These are phyloP conservation scores for Aquanectria penicillioides DNA, from an alignment of 2,329 filamentous ascomycete species.

Conservation along the genomic window DNA sequence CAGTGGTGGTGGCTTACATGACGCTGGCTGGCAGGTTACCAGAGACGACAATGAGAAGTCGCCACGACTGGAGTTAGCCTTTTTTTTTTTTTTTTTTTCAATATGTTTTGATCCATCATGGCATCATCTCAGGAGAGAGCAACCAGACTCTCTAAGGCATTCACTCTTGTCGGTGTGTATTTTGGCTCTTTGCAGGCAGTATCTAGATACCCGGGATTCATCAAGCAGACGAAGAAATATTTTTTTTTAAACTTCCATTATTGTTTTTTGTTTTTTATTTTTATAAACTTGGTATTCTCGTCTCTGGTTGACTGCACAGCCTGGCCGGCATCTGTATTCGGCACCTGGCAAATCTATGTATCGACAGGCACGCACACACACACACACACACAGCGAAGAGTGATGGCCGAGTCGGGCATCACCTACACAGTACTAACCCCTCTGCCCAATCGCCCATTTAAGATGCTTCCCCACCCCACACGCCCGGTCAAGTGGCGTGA, in stretches of 20 bases:
- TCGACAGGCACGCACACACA: no score
- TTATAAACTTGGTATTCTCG: background rate
- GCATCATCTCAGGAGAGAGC: background rate
- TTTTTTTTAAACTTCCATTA: no score
- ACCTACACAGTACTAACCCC: no score
- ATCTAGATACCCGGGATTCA: conserved; percentile 24
- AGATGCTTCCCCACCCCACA: conserved; percentile 3
- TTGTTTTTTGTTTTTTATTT: background rate
- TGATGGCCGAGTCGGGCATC: no score
- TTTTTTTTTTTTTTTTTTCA: no score
- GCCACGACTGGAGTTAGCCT: no score
- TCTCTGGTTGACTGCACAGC: background rate
- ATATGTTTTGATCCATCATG: no score
- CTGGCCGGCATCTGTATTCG: background rate
- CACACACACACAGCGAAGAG: no score
- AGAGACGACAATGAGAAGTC: no score
- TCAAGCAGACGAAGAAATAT: background rate
- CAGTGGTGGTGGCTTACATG: background rate
- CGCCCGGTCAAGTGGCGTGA: conserved; percentile 33
- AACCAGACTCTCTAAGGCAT: background rate
- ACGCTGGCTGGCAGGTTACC: no score
- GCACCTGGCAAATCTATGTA: background rate
- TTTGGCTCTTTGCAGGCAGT: background rate
- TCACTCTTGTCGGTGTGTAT: background rate
- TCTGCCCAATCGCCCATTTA: background rate